Evolutionary conservation across 176 grass and related monocot genomes (phyloP).

Genomic region (Musa beccarii): DNA sequence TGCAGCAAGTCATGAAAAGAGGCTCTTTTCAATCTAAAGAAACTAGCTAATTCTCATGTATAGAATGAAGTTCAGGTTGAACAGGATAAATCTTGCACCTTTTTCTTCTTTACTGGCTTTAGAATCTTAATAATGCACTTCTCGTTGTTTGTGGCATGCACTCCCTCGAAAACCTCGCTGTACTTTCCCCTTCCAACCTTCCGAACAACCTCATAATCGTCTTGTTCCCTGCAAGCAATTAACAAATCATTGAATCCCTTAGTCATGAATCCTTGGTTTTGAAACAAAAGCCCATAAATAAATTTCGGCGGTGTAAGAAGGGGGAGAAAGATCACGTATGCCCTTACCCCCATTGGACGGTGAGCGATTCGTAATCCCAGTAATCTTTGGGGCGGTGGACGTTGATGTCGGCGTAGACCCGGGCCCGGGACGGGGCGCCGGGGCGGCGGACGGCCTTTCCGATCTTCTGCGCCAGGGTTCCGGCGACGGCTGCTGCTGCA

Average conservation of each 20-base stretch:
- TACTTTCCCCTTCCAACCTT: constrained; percentile 95
- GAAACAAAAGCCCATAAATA: background rate
- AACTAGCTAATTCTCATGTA: background rate
- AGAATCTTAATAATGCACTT: constrained; percentile 92
- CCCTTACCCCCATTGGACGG: constrained; percentile 73
- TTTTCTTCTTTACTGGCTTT: constrained; percentile 97
- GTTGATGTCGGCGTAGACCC: constrained; percentile 66
- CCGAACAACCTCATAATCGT: constrained; percentile 67
- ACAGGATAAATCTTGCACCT: constrained; percentile 24
- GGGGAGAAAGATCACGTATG: background rate
- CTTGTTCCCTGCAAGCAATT: constrained; percentile 50
- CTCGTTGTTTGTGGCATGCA: constrained; percentile 42
- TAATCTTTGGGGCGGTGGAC: constrained; percentile 56
- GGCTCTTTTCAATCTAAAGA: no score
- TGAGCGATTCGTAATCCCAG: constrained; percentile 91
- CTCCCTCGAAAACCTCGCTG: constrained; percentile 85
- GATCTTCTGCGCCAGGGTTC: constrained; percentile 43
- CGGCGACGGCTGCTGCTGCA: constrained; percentile 12
- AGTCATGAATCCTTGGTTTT: background rate
- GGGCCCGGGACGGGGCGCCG: constrained; percentile 43
- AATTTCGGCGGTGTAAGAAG: constrained; percentile 12
- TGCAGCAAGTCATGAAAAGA: background rate
- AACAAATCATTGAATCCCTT: background rate
- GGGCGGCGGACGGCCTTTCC: constrained; percentile 42
- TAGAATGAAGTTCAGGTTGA: no score